These are phyloP conservation scores for Pharnaceum exiguum DNA, from an alignment of 148 eudicot genomes.

Conservation along the genomic window DNA sequence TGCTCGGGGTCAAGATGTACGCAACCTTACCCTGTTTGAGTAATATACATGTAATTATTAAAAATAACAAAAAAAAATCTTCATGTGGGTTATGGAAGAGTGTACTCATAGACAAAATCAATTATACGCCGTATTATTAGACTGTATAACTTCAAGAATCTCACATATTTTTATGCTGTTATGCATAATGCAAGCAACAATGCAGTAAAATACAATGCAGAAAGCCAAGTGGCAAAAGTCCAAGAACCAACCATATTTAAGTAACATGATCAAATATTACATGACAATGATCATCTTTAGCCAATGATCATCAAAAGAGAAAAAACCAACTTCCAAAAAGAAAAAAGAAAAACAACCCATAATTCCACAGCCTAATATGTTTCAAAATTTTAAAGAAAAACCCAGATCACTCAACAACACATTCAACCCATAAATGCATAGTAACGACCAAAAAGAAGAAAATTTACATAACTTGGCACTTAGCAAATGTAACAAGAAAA, in stretches of 20 bases:
- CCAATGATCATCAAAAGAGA: not conserved
- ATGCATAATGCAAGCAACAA: conserved; percentile 10
- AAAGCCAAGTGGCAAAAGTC: conserved; percentile 3
- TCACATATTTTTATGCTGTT: not conserved
- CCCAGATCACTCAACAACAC: conserved; percentile 15
- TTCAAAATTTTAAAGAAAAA: conserved; percentile 1
- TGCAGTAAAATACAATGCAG: not conserved
- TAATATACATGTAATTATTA: too few relatives aligned
- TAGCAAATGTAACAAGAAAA: not conserved
- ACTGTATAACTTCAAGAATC: not conserved
- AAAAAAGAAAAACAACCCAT: too few relatives aligned
- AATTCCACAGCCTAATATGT: not conserved
- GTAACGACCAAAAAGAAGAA: too few relatives aligned
- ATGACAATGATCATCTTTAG: not conserved
- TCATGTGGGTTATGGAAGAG: too few relatives aligned
- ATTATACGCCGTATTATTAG: too few relatives aligned
- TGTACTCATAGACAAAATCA: too few relatives aligned
- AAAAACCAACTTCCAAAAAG: conserved; percentile 12
- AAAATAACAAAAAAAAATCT: too few relatives aligned
- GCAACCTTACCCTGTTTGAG: too few relatives aligned
- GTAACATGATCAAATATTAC: not conserved
- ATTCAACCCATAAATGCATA: not conserved
- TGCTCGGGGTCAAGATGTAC: too few relatives aligned
- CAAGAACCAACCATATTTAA: conserved; percentile 12
- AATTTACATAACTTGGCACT: not conserved